phyloP scores from a whole-genome alignment of 345 rosid species.

The Sonneratia alba region DNA sequence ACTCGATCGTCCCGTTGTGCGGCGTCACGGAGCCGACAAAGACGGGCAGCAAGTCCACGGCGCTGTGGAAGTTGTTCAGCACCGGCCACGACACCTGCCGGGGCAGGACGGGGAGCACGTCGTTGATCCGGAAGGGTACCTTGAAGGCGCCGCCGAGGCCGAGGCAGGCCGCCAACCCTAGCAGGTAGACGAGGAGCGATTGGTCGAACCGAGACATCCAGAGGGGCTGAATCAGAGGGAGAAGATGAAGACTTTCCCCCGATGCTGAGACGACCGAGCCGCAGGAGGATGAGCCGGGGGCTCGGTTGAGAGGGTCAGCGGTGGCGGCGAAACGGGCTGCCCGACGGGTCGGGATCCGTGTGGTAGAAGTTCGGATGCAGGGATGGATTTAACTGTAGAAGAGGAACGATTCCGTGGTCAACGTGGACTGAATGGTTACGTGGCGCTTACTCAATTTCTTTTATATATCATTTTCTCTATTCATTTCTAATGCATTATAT shows the following conservation, averaged over 20 bases:
- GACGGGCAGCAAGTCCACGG: conserved; percentile 78
- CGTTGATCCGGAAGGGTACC: conserved; percentile 63
- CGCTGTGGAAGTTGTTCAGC: conserved; percentile 64
- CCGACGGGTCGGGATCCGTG: not conserved
- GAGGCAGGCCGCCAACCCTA: conserved; percentile 21
- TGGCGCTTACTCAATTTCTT: too few relatives aligned
- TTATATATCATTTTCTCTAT: too few relatives aligned
- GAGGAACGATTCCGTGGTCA: too few relatives aligned
- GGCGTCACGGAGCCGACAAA: conserved; percentile 74
- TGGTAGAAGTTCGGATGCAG: too few relatives aligned
- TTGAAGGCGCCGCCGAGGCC: conserved; percentile 27
- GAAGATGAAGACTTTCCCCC: not conserved
- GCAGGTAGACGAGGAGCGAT: conserved; percentile 13
- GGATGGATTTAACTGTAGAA: too few relatives aligned
- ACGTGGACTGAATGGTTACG: too few relatives aligned
- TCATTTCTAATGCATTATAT: too few relatives aligned
- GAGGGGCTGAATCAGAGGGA: not conserved
- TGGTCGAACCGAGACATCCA: conserved; percentile 7
- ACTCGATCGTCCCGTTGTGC: conserved; percentile 41
- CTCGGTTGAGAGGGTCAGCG: not conserved
- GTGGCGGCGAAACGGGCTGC: conserved; percentile 1
- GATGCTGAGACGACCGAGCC: not conserved
- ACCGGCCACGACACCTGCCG: conserved; percentile 93
- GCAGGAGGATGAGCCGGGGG: not conserved
- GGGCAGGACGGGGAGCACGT: conserved; percentile 78